phyloP scores from a whole-genome alignment of 345 rosid genomes.

The Brassica cretica region DNA sequence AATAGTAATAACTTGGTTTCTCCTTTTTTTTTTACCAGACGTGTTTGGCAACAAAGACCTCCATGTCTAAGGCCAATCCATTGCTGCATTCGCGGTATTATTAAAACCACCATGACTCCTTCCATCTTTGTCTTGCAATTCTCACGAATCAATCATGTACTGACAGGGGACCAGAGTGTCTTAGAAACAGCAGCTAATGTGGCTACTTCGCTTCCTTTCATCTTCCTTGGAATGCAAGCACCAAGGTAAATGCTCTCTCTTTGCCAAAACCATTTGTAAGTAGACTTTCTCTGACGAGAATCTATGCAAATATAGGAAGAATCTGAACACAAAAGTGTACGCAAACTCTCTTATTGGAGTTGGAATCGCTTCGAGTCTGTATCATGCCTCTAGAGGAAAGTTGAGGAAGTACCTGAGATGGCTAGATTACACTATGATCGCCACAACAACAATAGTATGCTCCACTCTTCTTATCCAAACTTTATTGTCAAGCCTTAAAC shows the following conservation, averaged over 20 bases:
- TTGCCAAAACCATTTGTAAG: not conserved
- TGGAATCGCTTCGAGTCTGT: constrained; percentile 81
- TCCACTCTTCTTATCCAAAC: not conserved
- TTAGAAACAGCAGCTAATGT: constrained; percentile 79
- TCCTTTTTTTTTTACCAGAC: constrained; percentile 45
- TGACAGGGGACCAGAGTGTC: constrained; percentile 64
- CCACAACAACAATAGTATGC: constrained; percentile 78
- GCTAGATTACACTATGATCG: constrained; percentile 93
- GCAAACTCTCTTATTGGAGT: constrained; percentile 97
- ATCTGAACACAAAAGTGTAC: constrained; percentile 65
- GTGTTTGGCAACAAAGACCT: constrained; percentile 94
- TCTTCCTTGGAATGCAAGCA: constrained; percentile 77
- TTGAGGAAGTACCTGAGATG: constrained; percentile 79
- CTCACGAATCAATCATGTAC: not conserved
- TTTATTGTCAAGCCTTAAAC: no score
- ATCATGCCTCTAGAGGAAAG: constrained; percentile 86
- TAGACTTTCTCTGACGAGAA: not conserved
- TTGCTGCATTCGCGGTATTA: constrained; percentile 51
- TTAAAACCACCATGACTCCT: not conserved
- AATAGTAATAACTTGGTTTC: not conserved
- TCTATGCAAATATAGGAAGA: constrained; percentile 51
- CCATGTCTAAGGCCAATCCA: constrained; percentile 79
- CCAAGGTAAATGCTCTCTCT: constrained; percentile 63
- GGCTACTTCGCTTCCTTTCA: constrained; percentile 89
- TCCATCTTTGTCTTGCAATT: not conserved